Percentiles rank a stretch among this genome's conserved stretches.
Conservation (phyloP, 2,329 filamentous ascomycete genomes). For the Myotisia sp. region DNA sequence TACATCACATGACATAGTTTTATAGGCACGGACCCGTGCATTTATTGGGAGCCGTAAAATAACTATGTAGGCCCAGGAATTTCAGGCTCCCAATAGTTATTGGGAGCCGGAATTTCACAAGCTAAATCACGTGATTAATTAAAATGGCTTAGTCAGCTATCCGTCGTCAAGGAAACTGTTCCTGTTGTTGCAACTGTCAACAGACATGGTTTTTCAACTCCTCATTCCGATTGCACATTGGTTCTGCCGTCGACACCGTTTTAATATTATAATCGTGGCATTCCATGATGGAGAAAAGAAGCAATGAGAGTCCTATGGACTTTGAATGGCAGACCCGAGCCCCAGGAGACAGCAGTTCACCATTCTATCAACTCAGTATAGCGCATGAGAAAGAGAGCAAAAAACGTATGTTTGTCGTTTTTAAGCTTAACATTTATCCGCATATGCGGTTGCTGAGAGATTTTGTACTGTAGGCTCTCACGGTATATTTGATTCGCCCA, state of each 20-base stretch:
- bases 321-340: conserved; percentile 35
- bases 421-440: not conserved
- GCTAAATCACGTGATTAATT: not conserved
- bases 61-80: no score
- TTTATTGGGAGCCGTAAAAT: no score
- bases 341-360: conserved; percentile 33
- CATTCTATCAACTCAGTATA: conserved; percentile 34
- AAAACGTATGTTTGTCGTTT: conserved; percentile 29
- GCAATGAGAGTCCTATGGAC: conserved; percentile 37
- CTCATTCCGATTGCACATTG: no score
- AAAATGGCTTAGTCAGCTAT: conserved; percentile 1
- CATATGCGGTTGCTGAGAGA: conserved; percentile 1
- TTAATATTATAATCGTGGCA: conserved; percentile 1
- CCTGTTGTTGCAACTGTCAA: no score
- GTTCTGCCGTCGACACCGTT: no score
- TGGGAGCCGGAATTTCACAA: not conserved
- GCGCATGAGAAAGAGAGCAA: conserved; percentile 25
- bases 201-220: no score
- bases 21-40: no score
- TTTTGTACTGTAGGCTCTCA: conserved; percentile 22
- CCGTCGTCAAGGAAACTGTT: conserved; percentile 9
- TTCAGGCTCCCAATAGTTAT: no score
- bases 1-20: no score
- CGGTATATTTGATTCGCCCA: conserved; percentile 32
- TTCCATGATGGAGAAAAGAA: conserved; percentile 23